Evolutionary conservation across 345 rosid genomes (phyloP), one percentile per base, ranked within the genome.

Genomic region (Aethionema arabicum): DNA sequence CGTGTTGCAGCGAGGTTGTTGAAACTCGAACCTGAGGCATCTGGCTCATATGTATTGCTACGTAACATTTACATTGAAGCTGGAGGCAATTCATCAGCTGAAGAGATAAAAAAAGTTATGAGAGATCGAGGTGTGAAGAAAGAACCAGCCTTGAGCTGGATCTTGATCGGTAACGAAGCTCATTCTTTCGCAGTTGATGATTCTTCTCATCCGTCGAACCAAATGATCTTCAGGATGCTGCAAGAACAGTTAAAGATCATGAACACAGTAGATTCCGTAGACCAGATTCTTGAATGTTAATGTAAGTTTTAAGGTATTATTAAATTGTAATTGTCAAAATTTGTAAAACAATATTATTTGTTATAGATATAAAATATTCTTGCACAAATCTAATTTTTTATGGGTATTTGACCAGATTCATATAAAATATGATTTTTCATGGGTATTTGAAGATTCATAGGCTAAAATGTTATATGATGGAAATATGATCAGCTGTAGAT

Each of bases 101-200:
- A 45, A 7, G 46, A 72, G 11, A 68, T 76, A 11, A 78, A 77
- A 64, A 76, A 64, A 29, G 8, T 69, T 58, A 80, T 83, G 85
- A 68, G 46, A 65, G 69, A 61, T 31, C 61, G 56, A 46, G 72
- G 78, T 11, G 61, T 83, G 12, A 83, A 59, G 73, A 83, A 83
- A 72, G 80, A 83, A 63, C 82, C 87, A 11, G 84, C 81, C 29
- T 44, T 72, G 15, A 83, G 87, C 67, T 76, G 78, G 79, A 76
- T 83, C 43, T 56, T 74, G 59, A 76, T 76, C 5, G 53, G 72
- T 46, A 69, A 53, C 35, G 14, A 59, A 52, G 12, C 75, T 46
- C 78, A 75, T 77, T 70, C 52, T 0, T 77, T 75, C 27, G 12
- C 37, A 1, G 67, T 55, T 6, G 72, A 70, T 48, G 78, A 74